Base-by-base conservation (phyloP, 2,329 filamentous ascomycete genomes). In the Fusarium sp. region DNA sequence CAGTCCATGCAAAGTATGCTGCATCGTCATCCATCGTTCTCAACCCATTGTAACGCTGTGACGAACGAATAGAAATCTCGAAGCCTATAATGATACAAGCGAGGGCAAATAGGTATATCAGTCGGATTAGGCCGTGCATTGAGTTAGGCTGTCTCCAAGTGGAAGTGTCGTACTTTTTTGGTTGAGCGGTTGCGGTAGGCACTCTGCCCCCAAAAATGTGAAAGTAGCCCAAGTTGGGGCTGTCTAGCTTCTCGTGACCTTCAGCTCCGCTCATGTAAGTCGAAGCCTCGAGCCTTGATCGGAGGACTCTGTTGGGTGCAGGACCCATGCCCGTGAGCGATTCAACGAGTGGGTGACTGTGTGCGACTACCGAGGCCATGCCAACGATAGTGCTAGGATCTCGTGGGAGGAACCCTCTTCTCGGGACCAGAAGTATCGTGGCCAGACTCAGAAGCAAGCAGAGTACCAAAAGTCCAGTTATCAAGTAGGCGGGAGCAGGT, bases 1-100 rank as follows among this genome's bases (percentile, higher is more conserved):
- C 76, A 4, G 79, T 81, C 80, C 80, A 82, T 4, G 79, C 56
- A 24, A 81, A 62, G 51, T 81, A 79, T 6, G 72, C 56, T 22
- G 75, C 72, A 27, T 76, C 73, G 7, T 77, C 69, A 2, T 56
- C 64, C 22, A 80, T 74, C 4, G 76, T 77, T 0, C 68, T 72
- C 5, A 83, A 61, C 0, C 81, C 81, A 18, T 75, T 60, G 9
- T 75, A 69, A 3, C 65, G 57, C 4, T 74, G 56, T 1, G 81
- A 82, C 0, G 71, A 46, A 4, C 78, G 75, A 6, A 82, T 57
- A 2, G 78, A 74, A 4, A 79, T 63, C 47, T 82, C 80, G 6
- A 82, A 74, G 0, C 71, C 76, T 18, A 79, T 74, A 12, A 82
- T 78, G 3, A 81, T 63, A 13, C 67, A 76, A 2, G 73, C 66